Base-by-base conservation (phyloP, 2,329 filamentous ascomycete genomes). In the Endoconidiophora laricicola region DNA sequence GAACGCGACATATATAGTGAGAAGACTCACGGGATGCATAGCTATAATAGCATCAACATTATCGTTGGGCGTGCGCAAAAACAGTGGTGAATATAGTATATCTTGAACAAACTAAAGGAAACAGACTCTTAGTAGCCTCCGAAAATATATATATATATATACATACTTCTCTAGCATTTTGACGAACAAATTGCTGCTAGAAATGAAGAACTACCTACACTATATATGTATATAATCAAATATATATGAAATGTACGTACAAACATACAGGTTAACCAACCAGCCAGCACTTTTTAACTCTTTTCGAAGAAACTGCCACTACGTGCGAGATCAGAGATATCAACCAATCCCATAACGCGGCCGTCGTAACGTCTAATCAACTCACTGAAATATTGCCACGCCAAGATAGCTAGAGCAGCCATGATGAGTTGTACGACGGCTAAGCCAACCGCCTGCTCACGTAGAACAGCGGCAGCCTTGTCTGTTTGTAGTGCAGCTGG, bases 231-330 rank as follows among this genome's bases (percentile, higher is more conserved):
- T 29, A 29, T 10, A 29, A n/a, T n/a, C n/a, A n/a, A n/a, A 9
- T 33, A 7, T 33, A 33, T 10, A 33, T 10, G 29, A 43, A 20
- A 23, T 24, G 24, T 43, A 43, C 12, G 24, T 12, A 43, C 22
- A 20, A 43, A 24, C 41, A 24, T 24, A 23, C 24, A 43, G 18
- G 18, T 22, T 14, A 43, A 43, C 41, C 12, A 43, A 12, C 6
- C 38, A 9, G 2, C 16, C 37, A 33, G 3, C 38, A 29, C 36
- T n/a, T 18, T 18, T 56, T 52, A 65, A 49, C 69, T 64, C 6
- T 58, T 59, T 26, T 72, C 69, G 45, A 72, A 71, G 56, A 69
- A 71, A 55, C 69, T 73, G 16, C 58, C 63, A 4, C 60, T 61
- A 52, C 63, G 56, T 61, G 66, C 70, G 51, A 71, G 46, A 44